These are phyloP conservation scores for Myxozyma melibiosi DNA, from an alignment of 805 yeast species.

Conservation along the genomic window DNA sequence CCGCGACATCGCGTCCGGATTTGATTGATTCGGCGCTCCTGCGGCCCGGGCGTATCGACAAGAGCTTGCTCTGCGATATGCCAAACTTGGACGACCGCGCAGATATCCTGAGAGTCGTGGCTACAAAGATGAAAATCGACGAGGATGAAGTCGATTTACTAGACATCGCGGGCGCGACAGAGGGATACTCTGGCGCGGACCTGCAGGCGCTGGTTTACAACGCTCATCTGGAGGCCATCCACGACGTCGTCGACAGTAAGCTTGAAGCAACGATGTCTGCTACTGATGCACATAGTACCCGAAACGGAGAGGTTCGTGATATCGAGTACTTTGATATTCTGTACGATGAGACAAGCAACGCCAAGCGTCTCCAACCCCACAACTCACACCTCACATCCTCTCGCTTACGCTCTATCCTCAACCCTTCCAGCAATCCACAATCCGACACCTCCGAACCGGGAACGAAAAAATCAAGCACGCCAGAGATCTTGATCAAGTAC, in stretches of 20 bases:
- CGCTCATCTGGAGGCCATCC: slow-evolving; percentile 81
- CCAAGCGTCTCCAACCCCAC: background rate
- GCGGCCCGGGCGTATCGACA: slow-evolving; percentile 95
- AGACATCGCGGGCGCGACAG: slow-evolving; percentile 59
- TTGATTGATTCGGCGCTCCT: slow-evolving; percentile 90
- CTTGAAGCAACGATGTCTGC: background rate
- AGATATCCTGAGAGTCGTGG: slow-evolving; percentile 62
- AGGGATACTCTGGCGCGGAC: slow-evolving; percentile 93
- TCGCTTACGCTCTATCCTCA: background rate
- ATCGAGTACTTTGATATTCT: slow-evolving; percentile 4
- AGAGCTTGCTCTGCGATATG: slow-evolving; percentile 85
- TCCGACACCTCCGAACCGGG: background rate
- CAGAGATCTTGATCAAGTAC: background rate
- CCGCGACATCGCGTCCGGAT: slow-evolving; percentile 96
- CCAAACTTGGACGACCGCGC: slow-evolving; percentile 71
- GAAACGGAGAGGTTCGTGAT: background rate
- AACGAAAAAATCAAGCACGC: background rate
- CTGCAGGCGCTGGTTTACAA: slow-evolving; percentile 89
- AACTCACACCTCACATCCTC: background rate
- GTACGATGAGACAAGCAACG: background rate
- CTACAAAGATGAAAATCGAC: slow-evolving; percentile 60
- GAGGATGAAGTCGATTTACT: slow-evolving; percentile 49
- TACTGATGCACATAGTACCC: background rate
- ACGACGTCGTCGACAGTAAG: slow-evolving; percentile 50
- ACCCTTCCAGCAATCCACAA: background rate